Evolutionary conservation across 2,329 filamentous ascomycete species (phyloP).

Genomic region (Phyllosticta paracitricarpa): DNA sequence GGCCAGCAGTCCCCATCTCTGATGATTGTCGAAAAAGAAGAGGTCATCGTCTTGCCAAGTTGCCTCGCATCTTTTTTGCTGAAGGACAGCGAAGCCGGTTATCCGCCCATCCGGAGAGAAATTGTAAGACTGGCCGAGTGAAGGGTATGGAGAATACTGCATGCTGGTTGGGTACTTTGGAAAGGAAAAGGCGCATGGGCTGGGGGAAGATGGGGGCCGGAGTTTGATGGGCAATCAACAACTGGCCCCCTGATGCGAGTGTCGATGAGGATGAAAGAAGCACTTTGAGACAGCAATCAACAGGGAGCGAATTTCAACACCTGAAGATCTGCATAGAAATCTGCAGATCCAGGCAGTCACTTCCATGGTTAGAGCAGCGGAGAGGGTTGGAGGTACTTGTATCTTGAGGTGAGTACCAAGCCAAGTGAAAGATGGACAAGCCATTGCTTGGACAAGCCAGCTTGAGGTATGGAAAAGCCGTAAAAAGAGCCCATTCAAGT

Average conservation of each 20-base stretch:
- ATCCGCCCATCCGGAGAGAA: neutral
- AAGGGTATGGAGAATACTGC: neutral
- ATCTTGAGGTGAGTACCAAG: neutral
- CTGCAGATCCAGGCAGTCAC: neutral
- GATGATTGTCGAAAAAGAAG: neutral
- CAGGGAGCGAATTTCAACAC: neutral
- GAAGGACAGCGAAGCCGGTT: neutral
- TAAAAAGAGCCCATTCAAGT: neutral
- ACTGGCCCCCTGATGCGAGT: neutral
- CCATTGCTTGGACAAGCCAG: neutral
- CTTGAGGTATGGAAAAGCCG: neutral
- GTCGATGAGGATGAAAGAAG: neutral
- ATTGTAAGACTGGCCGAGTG: neutral
- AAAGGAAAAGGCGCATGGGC: neutral
- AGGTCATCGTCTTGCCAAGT: neutral
- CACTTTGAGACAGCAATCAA: neutral
- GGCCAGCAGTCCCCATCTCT: neutral
- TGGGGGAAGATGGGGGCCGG: neutral
- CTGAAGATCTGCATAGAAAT: neutral
- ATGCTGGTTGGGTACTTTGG: neutral
- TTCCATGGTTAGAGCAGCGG: neutral
- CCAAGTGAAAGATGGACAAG: neutral
- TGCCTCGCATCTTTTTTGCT: neutral
- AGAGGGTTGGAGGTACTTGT: neutral
- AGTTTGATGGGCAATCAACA: neutral